phyloP scores from a whole-genome alignment of 371 early-diverging fungal genomes.

The Circinella umbellata region DNA sequence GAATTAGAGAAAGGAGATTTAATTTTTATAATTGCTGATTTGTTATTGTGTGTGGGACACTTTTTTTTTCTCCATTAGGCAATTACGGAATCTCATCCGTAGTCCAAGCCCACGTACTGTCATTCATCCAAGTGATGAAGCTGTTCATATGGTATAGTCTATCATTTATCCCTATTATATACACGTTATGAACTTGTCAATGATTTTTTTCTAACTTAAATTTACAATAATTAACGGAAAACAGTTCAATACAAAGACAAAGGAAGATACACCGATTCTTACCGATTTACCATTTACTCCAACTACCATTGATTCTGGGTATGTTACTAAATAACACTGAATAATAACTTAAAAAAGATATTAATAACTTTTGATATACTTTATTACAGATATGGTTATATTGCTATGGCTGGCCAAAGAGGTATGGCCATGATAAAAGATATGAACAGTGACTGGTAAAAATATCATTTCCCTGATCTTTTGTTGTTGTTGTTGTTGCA shows the following conservation, averaged over 20 bases:
- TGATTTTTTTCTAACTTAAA: neutral
- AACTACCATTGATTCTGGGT: slow-evolving; percentile 25
- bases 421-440: slow-evolving; percentile 27
- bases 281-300: slow-evolving; percentile 27
- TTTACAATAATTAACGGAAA: too few species aligned
- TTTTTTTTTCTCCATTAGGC: slow-evolving; percentile 13
- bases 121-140: slow-evolving; percentile 19
- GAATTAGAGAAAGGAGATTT: too few species aligned
- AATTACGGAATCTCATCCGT: slow-evolving; percentile 24
- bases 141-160: slow-evolving; percentile 21
- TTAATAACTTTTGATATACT: neutral
- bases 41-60: neutral
- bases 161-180: too few species aligned
- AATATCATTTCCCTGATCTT: too few species aligned
- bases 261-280: slow-evolving; percentile 11
- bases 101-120: slow-evolving; percentile 12
- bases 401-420: slow-evolving; percentile 28
- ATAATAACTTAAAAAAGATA: too few species aligned
- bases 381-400: slow-evolving; percentile 21
- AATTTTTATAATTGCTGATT: too few species aligned
- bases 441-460: neutral
- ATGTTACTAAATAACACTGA: too few species aligned
- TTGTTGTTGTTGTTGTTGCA: too few species aligned
- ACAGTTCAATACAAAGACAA: slow-evolving; percentile 26
- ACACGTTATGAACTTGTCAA: neutral